A percentile compares a stretch with the other conserved stretches of the same genome.
Conservation (phyloP, 2,329 filamentous ascomycete genomes). For the Mycosphaerella arachidis region DNA sequence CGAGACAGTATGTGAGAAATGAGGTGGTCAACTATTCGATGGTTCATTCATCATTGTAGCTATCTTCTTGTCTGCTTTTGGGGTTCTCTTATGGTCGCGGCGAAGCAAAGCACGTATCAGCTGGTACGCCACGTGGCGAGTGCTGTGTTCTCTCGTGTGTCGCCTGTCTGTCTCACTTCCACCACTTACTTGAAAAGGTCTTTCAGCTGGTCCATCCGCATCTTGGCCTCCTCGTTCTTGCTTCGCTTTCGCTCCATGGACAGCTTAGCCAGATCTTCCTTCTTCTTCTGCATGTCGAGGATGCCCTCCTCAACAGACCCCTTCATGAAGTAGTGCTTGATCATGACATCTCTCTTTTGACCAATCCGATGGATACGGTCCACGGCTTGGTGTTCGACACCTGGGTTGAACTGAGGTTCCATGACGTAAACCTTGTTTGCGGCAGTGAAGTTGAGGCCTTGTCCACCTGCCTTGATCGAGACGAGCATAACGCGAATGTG, state of each 20-base stretch:
- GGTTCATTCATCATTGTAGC: background rate
- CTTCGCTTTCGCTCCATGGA: conserved; percentile 64
- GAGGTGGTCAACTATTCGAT: background rate
- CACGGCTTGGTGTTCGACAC: conserved; percentile 87
- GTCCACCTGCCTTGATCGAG: conserved; percentile 85
- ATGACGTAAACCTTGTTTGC: conserved; percentile 90
- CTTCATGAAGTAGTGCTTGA: conserved; percentile 83
- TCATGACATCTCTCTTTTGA: conserved; percentile 83
- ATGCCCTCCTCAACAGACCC: conserved; percentile 93
- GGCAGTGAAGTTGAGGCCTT: conserved; percentile 84
- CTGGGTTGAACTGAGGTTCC: conserved; percentile 97
- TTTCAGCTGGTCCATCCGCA: conserved; percentile 58
- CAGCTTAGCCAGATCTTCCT: conserved; percentile 82
- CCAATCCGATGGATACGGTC: conserved; percentile 89
- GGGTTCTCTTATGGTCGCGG: background rate
- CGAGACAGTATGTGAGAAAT: background rate
- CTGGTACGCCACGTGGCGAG: background rate
- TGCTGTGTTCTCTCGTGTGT: background rate
- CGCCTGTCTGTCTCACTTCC: background rate
- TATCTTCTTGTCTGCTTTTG: background rate
- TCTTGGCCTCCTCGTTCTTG: conserved; percentile 59
- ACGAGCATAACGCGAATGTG: conserved; percentile 76
- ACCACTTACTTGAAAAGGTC: conserved; percentile 47
- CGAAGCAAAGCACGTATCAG: background rate
- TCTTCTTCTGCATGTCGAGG: conserved; percentile 82